phyloP scores from a whole-genome alignment of 495 filamentous ascomycete genomes.

The Margaritispora aquatica region DNA sequence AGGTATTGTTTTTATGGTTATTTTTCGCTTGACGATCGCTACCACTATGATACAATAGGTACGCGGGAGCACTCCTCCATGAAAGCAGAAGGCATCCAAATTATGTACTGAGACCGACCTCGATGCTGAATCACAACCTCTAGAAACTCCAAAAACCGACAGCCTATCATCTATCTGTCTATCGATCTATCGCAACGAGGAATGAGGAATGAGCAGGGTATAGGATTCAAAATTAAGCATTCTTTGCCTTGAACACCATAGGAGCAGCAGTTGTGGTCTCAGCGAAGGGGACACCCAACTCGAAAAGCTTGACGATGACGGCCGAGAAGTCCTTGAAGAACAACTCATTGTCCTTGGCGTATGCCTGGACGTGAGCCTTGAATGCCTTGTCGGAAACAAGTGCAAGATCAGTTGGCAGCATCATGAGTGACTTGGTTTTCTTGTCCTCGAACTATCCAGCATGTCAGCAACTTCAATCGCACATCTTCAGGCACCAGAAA shows the following conservation, averaged over 20 bases:
- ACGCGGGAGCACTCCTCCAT: too few relatives aligned
- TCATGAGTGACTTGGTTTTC: slow-evolving; percentile 84
- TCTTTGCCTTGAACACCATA: slow-evolving; percentile 68
- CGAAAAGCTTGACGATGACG: slow-evolving; percentile 76
- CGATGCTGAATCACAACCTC: background rate
- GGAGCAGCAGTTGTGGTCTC: slow-evolving; percentile 46
- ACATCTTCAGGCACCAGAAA: background rate
- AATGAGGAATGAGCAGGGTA: background rate
- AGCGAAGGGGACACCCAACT: slow-evolving; percentile 89
- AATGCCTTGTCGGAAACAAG: slow-evolving; percentile 86
- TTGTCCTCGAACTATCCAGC: slow-evolving; percentile 69
- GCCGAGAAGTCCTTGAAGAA: slow-evolving; percentile 93
- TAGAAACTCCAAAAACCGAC: background rate
- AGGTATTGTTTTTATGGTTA: too few relatives aligned
- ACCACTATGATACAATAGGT: too few relatives aligned
- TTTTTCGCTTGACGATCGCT: too few relatives aligned
- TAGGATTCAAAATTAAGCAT: slow-evolving; percentile 22
- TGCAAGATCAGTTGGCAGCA: slow-evolving; percentile 90
- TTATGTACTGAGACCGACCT: background rate
- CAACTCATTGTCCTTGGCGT: slow-evolving; percentile 82
- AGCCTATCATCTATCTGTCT: slow-evolving; percentile 2
- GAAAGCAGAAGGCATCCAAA: too few relatives aligned
- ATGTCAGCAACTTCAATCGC: background rate
- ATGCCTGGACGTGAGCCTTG: slow-evolving; percentile 76
- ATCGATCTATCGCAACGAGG: too few relatives aligned